phyloP scores from a whole-genome alignment of 73 alveolate genomes.

The Tetrahymena thermophila region DNA sequence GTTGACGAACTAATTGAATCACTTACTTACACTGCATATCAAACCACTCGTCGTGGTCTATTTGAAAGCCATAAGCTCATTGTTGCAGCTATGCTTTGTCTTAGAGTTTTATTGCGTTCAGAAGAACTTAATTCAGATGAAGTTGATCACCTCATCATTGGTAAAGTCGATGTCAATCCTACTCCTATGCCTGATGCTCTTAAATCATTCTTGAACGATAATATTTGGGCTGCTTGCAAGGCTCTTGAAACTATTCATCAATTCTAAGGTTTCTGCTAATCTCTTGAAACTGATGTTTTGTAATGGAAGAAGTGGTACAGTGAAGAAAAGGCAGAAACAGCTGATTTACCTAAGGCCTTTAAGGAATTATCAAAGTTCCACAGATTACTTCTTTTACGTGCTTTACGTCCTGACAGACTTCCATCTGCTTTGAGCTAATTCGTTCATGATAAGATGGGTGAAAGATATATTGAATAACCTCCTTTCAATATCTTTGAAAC shows the following conservation, averaged over 20 bases:
- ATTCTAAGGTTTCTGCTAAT: conserved; percentile 53
- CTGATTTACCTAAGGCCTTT: conserved; percentile 97
- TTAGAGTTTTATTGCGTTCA: conserved; percentile 85
- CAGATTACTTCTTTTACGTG: conserved; percentile 92
- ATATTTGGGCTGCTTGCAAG: conserved; percentile 71
- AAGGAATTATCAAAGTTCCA: conserved; percentile 88
- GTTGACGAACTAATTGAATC: conserved; percentile 63
- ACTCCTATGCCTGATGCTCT: conserved; percentile 70
- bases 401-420: conserved; percentile 99
- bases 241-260: conserved; percentile 62
- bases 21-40: conserved; percentile 17
- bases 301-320: conserved; percentile 99
- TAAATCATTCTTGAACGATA: conserved; percentile 69
- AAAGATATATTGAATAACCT: conserved; percentile 87
- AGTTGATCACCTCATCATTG: conserved; percentile 63
- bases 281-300: conserved; percentile 89
- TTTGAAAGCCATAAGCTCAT: conserved; percentile 97
- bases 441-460: conserved; percentile 88
- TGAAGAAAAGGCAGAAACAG: conserved; percentile 99
- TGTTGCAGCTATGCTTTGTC: conserved; percentile 97
- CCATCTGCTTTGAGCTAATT: conserved; percentile 93
- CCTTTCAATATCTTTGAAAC: conserved; percentile 95
- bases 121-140: conserved; percentile 80
- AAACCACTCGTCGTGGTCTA: conserved; percentile 97
- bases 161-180: conserved; percentile 63